Evolutionary conservation across 2,329 filamentous ascomycete species (phyloP).

Genomic region (Harringtonia lauricola): DNA sequence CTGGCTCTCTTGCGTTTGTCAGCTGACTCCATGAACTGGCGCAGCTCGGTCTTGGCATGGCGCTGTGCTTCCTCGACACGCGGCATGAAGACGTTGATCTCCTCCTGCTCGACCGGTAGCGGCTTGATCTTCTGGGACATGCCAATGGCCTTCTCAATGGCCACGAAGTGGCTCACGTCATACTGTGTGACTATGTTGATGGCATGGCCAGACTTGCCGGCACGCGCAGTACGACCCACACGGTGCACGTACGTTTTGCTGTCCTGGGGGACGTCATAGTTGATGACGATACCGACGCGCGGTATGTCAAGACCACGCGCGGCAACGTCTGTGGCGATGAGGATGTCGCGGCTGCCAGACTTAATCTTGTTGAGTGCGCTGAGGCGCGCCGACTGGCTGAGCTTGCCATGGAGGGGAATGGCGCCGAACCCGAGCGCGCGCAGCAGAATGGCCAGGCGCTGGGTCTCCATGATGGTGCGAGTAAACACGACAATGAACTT

Average conservation of each 20-base stretch:
- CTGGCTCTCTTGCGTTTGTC: slow-evolving; percentile 41
- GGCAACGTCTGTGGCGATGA: slow-evolving; percentile 90
- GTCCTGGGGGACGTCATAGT: slow-evolving; percentile 74
- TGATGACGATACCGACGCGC: slow-evolving; percentile 77
- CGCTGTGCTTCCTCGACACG: slow-evolving; percentile 77
- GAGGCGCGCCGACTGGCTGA: slow-evolving; percentile 77
- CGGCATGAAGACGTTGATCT: slow-evolving; percentile 71
- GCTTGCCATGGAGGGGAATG: slow-evolving; percentile 85
- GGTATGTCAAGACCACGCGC: slow-evolving; percentile 88
- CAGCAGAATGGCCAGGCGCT: slow-evolving; percentile 73
- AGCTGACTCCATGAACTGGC: slow-evolving; percentile 57
- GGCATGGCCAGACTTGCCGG: slow-evolving; percentile 73
- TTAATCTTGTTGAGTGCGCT: slow-evolving; percentile 88
- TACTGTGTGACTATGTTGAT: slow-evolving; percentile 80
- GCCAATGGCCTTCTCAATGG: slow-evolving; percentile 74
- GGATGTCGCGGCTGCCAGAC: slow-evolving; percentile 65
- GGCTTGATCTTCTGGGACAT: slow-evolving; percentile 54
- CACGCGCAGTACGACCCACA: slow-evolving; percentile 78
- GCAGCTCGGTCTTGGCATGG: slow-evolving; percentile 70
- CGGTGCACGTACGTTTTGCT: slow-evolving; percentile 87
- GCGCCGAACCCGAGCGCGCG: slow-evolving; percentile 78
- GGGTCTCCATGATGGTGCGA: slow-evolving; percentile 82
- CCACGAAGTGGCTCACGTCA: slow-evolving; percentile 67
- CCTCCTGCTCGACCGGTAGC: slow-evolving; percentile 63
- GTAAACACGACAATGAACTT: slow-evolving; percentile 85